A percentile compares a stretch with the other conserved stretches of the same genome.
Conservation (phyloP, 2,329 filamentous ascomycete genomes). For the Xylaria hypoxylon region DNA sequence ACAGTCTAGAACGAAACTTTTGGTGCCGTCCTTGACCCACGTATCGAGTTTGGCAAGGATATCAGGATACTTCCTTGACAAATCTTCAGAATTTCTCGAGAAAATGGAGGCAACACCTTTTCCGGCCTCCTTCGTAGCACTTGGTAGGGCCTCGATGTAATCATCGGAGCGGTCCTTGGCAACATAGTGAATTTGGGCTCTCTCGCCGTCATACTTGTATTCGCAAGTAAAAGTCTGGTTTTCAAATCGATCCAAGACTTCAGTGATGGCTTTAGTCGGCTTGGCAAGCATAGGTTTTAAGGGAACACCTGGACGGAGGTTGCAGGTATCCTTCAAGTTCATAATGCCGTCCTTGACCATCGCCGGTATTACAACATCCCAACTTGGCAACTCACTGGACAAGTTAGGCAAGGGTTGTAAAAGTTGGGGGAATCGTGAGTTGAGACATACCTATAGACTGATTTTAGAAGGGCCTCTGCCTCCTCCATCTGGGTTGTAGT, state of each 20-base stretch:
- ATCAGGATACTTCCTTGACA: conserved; percentile 98
- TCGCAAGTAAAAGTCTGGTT: conserved; percentile 96
- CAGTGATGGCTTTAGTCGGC: conserved; percentile 96
- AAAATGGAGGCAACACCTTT: conserved; percentile 91
- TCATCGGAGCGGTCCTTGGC: conserved; percentile 80
- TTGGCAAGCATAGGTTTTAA: conserved; percentile 99
- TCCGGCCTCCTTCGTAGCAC: conserved; percentile 73
- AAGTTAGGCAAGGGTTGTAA: conserved; percentile 49
- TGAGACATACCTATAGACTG: conserved; percentile 79
- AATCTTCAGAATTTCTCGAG: conserved; percentile 94
- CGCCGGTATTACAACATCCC: conserved; percentile 92
- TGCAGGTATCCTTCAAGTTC: conserved; percentile 85
- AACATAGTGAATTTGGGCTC: conserved; percentile 98
- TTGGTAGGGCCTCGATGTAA: conserved; percentile 70
- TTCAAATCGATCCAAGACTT: conserved; percentile 96
- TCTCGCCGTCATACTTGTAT: conserved; percentile 98
- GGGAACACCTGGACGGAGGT: conserved; percentile 91
- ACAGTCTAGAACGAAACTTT: conserved; percentile 97
- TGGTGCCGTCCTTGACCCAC: conserved; percentile 91
- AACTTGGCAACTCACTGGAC: conserved; percentile 89
- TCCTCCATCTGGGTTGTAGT: conserved; percentile 82
- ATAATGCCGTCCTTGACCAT: conserved; percentile 89
- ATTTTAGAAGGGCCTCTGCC: conserved; percentile 87
- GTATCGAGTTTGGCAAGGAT: conserved; percentile 86
- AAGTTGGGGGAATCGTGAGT: conserved; percentile 27